phyloP scores from a whole-genome alignment of 495 filamentous ascomycete genomes.

The Hyaloscypha finlandica region DNA sequence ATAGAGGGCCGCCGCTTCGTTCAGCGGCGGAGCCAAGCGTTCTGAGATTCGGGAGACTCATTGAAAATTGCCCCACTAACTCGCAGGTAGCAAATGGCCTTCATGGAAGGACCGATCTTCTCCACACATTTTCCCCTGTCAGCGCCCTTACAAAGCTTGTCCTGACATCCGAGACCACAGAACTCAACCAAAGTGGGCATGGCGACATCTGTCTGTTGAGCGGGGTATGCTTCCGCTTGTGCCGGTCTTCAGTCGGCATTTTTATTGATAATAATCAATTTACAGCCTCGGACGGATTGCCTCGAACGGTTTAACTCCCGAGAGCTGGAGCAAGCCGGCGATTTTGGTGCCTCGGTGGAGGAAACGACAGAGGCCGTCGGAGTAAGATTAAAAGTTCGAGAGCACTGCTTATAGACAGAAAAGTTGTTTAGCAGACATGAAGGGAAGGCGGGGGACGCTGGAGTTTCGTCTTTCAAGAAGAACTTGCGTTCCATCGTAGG shows the following conservation, averaged over 20 bases:
- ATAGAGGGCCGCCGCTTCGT: too few species aligned
- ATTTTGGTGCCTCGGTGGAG: neutral
- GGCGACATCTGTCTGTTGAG: neutral
- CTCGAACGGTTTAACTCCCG: neutral
- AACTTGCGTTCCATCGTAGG: too few species aligned
- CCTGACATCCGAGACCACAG: constrained; percentile 1
- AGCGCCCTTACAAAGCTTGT: constrained; percentile 7
- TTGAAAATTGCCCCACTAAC: too few species aligned
- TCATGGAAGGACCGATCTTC: too few species aligned
- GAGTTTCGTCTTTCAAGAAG: too few species aligned
- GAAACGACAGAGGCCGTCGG: too few species aligned
- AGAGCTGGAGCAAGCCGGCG: neutral
- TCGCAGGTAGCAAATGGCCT: too few species aligned
- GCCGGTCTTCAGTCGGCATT: neutral
- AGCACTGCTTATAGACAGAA: neutral
- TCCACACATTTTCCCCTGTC: neutral
- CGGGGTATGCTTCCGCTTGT: neutral
- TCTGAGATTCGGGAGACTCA: too few species aligned
- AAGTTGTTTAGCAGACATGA: neutral
- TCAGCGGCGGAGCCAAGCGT: too few species aligned
- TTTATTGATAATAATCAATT: neutral
- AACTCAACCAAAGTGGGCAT: neutral
- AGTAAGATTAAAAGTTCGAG: neutral
- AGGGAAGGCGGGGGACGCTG: too few species aligned
- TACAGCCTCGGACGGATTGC: neutral